These are phyloP conservation scores for Scedosporium apiospermum DNA, from an alignment of 2,329 filamentous ascomycete genomes.

Conservation along the genomic window DNA sequence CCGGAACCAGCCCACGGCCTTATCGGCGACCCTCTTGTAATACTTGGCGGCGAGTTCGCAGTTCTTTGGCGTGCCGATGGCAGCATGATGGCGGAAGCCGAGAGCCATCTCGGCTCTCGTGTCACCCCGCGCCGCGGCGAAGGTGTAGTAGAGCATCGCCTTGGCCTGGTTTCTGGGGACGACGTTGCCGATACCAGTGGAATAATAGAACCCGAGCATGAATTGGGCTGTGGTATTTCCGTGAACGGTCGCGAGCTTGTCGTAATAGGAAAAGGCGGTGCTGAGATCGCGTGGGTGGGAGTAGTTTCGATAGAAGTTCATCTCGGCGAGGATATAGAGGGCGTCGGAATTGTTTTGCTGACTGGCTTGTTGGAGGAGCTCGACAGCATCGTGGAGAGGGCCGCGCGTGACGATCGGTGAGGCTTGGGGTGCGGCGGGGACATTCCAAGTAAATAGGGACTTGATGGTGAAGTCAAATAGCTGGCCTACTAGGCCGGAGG, in stretches of 20 bases:
- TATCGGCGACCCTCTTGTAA: conserved; percentile 90
- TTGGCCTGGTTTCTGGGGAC: conserved; percentile 83
- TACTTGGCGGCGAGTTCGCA: conserved; percentile 79
- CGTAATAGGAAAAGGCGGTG: conserved; percentile 72
- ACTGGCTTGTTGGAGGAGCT: conserved; percentile 42
- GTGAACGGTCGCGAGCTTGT: conserved; percentile 61
- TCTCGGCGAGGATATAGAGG: conserved; percentile 78
- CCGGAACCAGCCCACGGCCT: conserved; percentile 78
- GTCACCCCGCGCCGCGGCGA: conserved; percentile 77
- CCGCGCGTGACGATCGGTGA: conserved; percentile 26
- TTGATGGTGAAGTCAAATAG: conserved; percentile 35
- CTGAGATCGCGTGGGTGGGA: conserved; percentile 75
- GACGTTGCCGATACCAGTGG: conserved; percentile 76
- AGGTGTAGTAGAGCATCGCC: conserved; percentile 87
- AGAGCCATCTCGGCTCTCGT: conserved; percentile 88
- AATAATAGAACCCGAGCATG: conserved; percentile 94
- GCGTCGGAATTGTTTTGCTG: conserved; percentile 65
- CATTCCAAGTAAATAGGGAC: conserved; percentile 39
- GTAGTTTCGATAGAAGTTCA: conserved; percentile 96
- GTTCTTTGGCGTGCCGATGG: conserved; percentile 75
- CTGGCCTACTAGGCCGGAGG: conserved; percentile 31
- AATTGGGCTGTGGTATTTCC: conserved; percentile 91
- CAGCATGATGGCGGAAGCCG: conserved; percentile 74
- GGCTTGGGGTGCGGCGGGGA: conserved; percentile 32
- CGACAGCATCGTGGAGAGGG: conserved; percentile 39